Evolutionary conservation across 2,329 filamentous ascomycete genomes (phyloP), one percentile per base, ranked within the genome.

Genomic region (Trichoderma sp.): DNA sequence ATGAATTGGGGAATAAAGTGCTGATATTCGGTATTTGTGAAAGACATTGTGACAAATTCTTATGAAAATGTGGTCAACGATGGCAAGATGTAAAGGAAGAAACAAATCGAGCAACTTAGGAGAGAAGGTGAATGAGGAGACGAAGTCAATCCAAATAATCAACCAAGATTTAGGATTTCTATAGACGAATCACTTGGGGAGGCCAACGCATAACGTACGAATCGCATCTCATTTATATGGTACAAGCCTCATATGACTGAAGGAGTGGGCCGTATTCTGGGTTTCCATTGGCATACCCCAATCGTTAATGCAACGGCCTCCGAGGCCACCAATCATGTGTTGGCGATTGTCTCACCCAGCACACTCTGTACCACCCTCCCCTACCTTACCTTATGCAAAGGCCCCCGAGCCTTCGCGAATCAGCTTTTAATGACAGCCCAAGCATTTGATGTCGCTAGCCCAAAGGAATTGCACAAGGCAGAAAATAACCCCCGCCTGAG

Each of bases 1-100:
- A 69, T 56, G 50, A 69, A 69, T 38, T 69, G 66, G 21, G 66
- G 66, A 33, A 69, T 69, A 1, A 56, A 69, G 2, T 69, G 66
- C 3, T 69, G 66, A n/a, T 69, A 69, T 8, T 69, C 66, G 18
- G 66, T 24, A 21, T 24, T 50, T 0, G 35, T 11, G 21, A 29
- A 24, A n/a, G 63, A 41, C 63, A 66, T 66, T 6, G 24, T 4
- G 35, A 2, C 14, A 24, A 9, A 21, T 11, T 38, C 6, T 0
- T 8, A 14, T 12, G 31, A 38, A 18, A 38, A 35, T 38, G n/a
- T 1, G 11, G 33, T 1, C 11, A 5, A 21, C 6, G 14, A 38
- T 41, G 12, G 1, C n/a, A 14, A 12, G 16, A 21, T 38, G 4
- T 12, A 4, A 2, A 4, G 11, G 1, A 2, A 12, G 8, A 38